These are phyloP conservation scores for Aspergillus jensenii DNA, from an alignment of 2,329 filamentous ascomycete genomes.

Conservation along the genomic window DNA sequence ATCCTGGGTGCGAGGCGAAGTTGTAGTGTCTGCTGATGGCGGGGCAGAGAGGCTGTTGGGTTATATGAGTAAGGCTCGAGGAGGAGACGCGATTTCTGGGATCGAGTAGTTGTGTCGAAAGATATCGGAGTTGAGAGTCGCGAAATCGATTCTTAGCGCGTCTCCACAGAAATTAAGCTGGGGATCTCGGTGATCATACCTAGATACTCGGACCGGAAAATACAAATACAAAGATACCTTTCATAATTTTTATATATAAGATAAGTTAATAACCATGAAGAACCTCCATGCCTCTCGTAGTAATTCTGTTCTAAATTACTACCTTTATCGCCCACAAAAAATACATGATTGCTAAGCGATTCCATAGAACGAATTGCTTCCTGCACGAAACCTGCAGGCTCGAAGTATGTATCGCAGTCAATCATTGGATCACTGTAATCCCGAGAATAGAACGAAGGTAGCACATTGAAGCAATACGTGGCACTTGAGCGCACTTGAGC, in stretches of 20 bases:
- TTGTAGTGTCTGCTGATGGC: neutral
- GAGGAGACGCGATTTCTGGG: too few species aligned
- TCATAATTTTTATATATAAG: neutral
- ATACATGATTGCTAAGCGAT: neutral
- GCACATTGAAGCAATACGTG: too few species aligned
- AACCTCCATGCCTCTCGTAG: neutral
- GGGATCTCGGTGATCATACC: neutral
- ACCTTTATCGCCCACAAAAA: neutral
- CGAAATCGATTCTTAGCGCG: conserved; percentile 1
- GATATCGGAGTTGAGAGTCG: neutral
- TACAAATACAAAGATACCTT: neutral
- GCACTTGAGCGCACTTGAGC: too few species aligned
- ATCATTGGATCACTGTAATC: too few species aligned
- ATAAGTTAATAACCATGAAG: neutral
- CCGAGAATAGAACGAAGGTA: too few species aligned
- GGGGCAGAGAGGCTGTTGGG: neutral
- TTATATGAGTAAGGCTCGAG: neutral
- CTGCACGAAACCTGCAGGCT: too few species aligned
- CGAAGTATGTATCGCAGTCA: too few species aligned
- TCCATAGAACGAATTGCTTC: neutral
- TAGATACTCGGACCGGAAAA: neutral
- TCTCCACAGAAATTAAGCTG: neutral
- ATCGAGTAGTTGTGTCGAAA: neutral
- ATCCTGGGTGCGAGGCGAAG: conserved; percentile 22
- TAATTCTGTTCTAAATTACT: neutral